phyloP scores from a whole-genome alignment of 345 rosid species.

The Eucalyptus erythrocorys region DNA sequence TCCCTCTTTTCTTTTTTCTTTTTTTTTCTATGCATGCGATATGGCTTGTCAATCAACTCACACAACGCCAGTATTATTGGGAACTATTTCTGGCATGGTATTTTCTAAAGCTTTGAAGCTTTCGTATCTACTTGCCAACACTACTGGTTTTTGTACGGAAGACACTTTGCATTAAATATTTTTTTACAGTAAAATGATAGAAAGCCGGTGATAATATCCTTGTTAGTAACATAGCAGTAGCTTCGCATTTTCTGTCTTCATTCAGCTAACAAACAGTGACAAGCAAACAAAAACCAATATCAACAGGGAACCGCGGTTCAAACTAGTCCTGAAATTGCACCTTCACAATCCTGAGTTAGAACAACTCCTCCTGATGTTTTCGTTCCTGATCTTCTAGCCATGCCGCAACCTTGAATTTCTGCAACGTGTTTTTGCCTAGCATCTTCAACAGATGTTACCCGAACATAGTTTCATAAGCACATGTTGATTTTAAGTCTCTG shows the following conservation, averaged over 20 bases:
- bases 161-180: neutral
- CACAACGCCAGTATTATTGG: too few species aligned
- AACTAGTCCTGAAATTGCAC: neutral
- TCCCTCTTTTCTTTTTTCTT: too few species aligned
- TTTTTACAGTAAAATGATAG: neutral
- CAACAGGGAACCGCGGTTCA: neutral
- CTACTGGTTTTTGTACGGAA: neutral
- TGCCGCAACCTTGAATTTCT: neutral
- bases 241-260: neutral
- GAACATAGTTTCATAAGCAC: neutral
- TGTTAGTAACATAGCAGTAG: neutral
- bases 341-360: neutral
- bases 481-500: neutral
- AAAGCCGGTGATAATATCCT: neutral
- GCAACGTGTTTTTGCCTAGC: neutral
- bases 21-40: fast-evolving
- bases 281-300: too few species aligned
- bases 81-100: neutral
- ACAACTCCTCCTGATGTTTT: neutral
- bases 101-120: neutral
- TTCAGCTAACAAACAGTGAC: neutral
- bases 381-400: neutral
- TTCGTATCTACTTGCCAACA: neutral
- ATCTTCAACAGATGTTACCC: neutral
- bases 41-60: too few species aligned